Evolutionary conservation across 2,329 filamentous ascomycete species (phyloP).

Genomic region (Zelopaecilomyces penicillatus): DNA sequence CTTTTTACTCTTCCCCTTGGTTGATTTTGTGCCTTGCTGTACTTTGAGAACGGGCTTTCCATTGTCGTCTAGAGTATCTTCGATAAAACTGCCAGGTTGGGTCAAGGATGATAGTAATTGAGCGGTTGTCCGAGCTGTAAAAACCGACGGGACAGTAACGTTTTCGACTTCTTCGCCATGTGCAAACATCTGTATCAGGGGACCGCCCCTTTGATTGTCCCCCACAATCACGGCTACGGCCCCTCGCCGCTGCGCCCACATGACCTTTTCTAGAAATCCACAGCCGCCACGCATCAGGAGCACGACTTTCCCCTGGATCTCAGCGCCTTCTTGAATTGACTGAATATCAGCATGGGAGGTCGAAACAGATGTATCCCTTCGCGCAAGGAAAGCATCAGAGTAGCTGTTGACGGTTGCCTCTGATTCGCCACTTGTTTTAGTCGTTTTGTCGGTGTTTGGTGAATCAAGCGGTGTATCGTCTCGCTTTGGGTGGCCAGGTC

Average conservation of each 20-base stretch:
- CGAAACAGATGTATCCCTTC: constrained; percentile 27
- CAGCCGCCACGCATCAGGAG: constrained; percentile 87
- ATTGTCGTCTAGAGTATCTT: constrained; percentile 52
- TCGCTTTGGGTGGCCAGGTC: constrained; percentile 11
- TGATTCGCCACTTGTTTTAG: constrained; percentile 7
- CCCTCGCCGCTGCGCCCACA: constrained; percentile 90
- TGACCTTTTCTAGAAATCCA: constrained; percentile 92
- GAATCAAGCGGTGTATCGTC: constrained; percentile 18
- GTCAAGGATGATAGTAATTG: constrained; percentile 85
- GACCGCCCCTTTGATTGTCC: constrained; percentile 82
- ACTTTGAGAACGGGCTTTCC: constrained; percentile 48
- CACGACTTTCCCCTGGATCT: constrained; percentile 89
- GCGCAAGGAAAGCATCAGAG: constrained; percentile 56
- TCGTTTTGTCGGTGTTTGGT: constrained; percentile 16
- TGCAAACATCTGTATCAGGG: constrained; percentile 96
- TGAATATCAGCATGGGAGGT: constrained; percentile 79
- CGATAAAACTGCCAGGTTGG: constrained; percentile 57
- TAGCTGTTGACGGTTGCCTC: constrained; percentile 51
- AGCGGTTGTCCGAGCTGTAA: constrained; percentile 90
- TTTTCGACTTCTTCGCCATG: constrained; percentile 84
- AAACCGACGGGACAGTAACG: constrained; percentile 85
- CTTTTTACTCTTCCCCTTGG: constrained; percentile 27
- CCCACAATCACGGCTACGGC: constrained; percentile 87
- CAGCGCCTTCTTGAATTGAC: constrained; percentile 80
- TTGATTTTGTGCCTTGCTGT: constrained; percentile 37